Evolutionary conservation across 2,329 filamentous ascomycete species (phyloP).

Genomic region (Pseudopyrenochaeta lycopersici): DNA sequence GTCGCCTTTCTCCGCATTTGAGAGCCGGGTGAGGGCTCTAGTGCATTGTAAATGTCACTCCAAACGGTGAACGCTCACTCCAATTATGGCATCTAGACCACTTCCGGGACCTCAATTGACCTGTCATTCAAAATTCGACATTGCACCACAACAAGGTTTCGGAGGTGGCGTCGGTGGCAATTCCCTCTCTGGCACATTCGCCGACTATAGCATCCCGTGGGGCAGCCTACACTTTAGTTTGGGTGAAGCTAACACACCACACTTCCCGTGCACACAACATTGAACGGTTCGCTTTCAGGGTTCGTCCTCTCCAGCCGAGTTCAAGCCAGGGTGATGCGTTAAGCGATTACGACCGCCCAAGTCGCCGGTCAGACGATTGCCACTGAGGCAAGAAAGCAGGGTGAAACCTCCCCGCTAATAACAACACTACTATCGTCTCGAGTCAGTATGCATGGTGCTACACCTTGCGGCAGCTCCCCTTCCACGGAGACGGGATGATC

Average conservation of each 20-base stretch:
- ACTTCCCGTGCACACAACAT: constrained; percentile 1
- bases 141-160: constrained; percentile 1
- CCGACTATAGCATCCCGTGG: not conserved
- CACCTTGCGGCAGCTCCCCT: constrained; percentile 5
- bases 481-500: not conserved
- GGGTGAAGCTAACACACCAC: constrained; percentile 2
- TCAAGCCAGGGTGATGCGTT: too few species aligned
- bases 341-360: too few species aligned
- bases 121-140: not conserved
- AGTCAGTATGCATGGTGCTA: constrained; percentile 5
- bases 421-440: not conserved
- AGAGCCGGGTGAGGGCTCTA: too few species aligned
- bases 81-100: too few species aligned
- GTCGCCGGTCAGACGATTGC: too few species aligned
- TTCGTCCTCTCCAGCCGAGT: not conserved
- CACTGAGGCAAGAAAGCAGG: too few species aligned
- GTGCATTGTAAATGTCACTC: too few species aligned
- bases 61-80: too few species aligned
- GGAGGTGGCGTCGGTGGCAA: constrained; percentile 4
- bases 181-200: constrained; percentile 1
- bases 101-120: not conserved
- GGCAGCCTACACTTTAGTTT: not conserved
- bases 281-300: not conserved
- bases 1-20: too few species aligned
- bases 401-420: not conserved